Percentiles rank a stretch among this genome's conserved stretches.
phyloP scores from a whole-genome alignment of 1,284 basidiomycete genomes.

The Cutaneotrichosporon cyanovorans region DNA sequence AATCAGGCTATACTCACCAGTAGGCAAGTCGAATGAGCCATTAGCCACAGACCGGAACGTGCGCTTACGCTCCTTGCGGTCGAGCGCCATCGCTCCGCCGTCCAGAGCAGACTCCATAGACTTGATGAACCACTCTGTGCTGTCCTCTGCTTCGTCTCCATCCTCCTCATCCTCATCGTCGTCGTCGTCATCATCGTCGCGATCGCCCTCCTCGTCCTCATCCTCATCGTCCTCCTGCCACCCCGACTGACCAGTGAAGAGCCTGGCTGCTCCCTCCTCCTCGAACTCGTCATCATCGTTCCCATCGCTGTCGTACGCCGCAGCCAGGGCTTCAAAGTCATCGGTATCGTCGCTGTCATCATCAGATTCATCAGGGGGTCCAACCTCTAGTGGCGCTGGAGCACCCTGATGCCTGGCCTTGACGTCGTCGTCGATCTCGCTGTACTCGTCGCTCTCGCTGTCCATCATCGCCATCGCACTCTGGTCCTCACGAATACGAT shows the following conservation, averaged over 20 bases:
- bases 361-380: conserved; percentile 8
- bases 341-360: conserved; percentile 9
- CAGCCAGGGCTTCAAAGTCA: conserved; percentile 13
- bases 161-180: conserved; percentile 15
- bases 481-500: conserved; percentile 6
- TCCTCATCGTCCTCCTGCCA: conserved; percentile 9
- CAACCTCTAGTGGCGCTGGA: background rate
- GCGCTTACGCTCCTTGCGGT: conserved; percentile 54
- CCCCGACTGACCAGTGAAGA: conserved; percentile 7
- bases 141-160: conserved; percentile 14
- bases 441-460: conserved; percentile 16
- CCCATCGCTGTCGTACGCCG: conserved; percentile 12
- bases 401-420: conserved; percentile 9
- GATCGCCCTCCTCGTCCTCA: conserved; percentile 9
- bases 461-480: conserved; percentile 12
- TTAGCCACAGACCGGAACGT: conserved; percentile 59
- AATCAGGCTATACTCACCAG: conserved; percentile 21
- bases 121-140: conserved; percentile 16
- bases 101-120: conserved; percentile 51
- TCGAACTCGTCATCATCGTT: conserved; percentile 17
- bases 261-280: conserved; percentile 7
- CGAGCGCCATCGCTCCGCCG: conserved; percentile 46
- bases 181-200: conserved; percentile 4
- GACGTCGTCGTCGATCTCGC: conserved; percentile 12
- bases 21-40: conserved; percentile 52